Evolutionary conservation across 2,329 filamentous ascomycete genomes (phyloP).

Genomic region (Penicillium sp.): DNA sequence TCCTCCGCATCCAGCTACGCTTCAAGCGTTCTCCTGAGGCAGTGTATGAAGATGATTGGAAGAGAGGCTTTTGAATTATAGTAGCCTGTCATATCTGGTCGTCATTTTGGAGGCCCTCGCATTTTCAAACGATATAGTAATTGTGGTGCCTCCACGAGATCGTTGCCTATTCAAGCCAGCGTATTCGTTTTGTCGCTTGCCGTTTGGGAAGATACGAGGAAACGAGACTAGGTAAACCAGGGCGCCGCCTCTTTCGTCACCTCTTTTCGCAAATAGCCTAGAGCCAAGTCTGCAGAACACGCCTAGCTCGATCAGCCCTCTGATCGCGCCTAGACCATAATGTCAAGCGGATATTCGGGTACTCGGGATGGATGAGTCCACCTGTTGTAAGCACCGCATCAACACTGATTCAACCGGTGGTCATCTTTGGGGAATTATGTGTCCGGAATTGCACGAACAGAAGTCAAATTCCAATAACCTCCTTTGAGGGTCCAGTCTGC

Average conservation of each 20-base stretch:
- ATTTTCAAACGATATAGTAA: neutral
- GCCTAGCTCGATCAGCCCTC: neutral
- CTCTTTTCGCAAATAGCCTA: too few species aligned
- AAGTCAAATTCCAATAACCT: neutral
- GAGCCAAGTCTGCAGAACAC: constrained; percentile 1
- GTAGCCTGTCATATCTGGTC: constrained; percentile 2
- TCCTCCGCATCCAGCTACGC: neutral
- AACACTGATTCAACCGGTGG: neutral
- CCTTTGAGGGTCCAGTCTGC: neutral
- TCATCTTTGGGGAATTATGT: neutral
- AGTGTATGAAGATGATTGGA: neutral
- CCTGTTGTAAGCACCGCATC: neutral
- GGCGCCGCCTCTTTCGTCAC: neutral
- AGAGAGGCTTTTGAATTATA: neutral
- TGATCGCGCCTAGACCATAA: neutral
- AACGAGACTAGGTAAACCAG: neutral
- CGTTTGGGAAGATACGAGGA: neutral
- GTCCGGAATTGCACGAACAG: neutral
- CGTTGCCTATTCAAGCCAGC: neutral
- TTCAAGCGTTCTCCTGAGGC: neutral
- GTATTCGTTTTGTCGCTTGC: constrained; percentile 2
- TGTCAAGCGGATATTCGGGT: neutral
- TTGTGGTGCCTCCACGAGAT: neutral
- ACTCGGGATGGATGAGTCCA: neutral
- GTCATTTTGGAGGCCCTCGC: neutral